Percentiles rank a stretch among this genome's conserved stretches.
phyloP scores from a whole-genome alignment of 257 asterid species.

The Paraleonurus japonicus region DNA sequence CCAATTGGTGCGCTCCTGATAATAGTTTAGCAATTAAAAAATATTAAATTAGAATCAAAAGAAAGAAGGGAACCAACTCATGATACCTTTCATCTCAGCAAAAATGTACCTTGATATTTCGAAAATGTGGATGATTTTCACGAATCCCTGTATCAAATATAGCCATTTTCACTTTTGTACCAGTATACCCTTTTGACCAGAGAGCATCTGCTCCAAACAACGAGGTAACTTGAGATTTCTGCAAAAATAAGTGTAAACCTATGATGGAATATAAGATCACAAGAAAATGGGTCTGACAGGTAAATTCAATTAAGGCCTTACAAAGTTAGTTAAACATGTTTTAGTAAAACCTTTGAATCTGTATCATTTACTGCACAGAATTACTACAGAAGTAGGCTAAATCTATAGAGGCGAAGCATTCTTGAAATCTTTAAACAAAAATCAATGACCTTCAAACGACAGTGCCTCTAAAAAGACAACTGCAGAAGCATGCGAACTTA shows the following conservation, averaged over 20 bases:
- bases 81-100: slow-evolving; percentile 14
- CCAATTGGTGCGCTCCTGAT: slow-evolving; percentile 98
- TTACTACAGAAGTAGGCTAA: slow-evolving; percentile 4
- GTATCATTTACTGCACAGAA: not conserved
- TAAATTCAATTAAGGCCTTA: not conserved
- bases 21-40: slow-evolving; percentile 26
- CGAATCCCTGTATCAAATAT: slow-evolving; percentile 98
- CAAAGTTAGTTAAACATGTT: not conserved
- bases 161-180: slow-evolving; percentile 97
- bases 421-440: not conserved
- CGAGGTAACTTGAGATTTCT: slow-evolving; percentile 96
- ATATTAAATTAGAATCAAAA: slow-evolving; percentile 14
- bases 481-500: not conserved
- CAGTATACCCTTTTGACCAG: slow-evolving; percentile 94
- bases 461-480: not conserved
- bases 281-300: slow-evolving; percentile 6
- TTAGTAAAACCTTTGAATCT: not conserved
- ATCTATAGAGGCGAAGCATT: not conserved
- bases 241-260: slow-evolving; percentile 39
- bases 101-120: slow-evolving; percentile 79
- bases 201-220: slow-evolving; percentile 93
- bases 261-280: slow-evolving; percentile 17
- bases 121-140: slow-evolving; percentile 90
- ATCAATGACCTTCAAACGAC: not conserved
- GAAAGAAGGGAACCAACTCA: slow-evolving; percentile 1